phyloP scores from a whole-genome alignment of 2,329 filamentous ascomycete species.

The Monosporascus sp. region DNA sequence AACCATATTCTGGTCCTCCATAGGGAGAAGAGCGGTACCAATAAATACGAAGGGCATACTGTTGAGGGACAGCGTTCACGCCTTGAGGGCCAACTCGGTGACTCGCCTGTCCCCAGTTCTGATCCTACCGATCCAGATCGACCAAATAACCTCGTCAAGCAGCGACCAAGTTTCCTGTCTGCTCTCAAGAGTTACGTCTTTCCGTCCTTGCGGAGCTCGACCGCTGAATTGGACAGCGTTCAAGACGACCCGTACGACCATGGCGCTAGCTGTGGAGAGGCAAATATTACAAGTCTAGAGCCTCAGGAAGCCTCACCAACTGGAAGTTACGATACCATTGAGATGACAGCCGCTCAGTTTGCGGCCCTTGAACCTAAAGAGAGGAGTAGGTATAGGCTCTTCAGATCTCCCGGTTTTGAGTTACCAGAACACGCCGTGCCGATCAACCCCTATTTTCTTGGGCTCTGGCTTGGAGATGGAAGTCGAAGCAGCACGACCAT shows the following conservation, averaged over 20 bases:
- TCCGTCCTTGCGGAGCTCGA: no score
- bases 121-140: no score
- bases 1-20: conserved; percentile 44
- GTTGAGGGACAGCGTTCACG: no score
- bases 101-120: no score
- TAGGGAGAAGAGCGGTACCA: conserved; percentile 21
- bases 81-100: no score
- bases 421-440: conserved; percentile 17
- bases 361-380: conserved; percentile 32
- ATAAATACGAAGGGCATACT: no score
- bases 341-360: conserved; percentile 41
- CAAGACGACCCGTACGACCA: neutral
- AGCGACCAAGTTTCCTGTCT: no score
- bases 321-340: conserved; percentile 33
- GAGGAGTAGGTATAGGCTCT: conserved; percentile 28
- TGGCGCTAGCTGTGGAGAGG: neutral
- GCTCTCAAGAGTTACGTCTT: no score
- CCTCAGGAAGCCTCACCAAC: conserved; percentile 9
- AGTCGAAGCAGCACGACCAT: neutral
- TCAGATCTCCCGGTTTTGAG: conserved; percentile 28
- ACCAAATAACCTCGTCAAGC: no score
- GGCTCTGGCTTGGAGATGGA: conserved; percentile 16
- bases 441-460: conserved; percentile 13
- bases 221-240: no score
- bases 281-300: neutral